Base-by-base conservation (phyloP, 139 green algal genomes). In the Volvox reticuliferus region DNA sequence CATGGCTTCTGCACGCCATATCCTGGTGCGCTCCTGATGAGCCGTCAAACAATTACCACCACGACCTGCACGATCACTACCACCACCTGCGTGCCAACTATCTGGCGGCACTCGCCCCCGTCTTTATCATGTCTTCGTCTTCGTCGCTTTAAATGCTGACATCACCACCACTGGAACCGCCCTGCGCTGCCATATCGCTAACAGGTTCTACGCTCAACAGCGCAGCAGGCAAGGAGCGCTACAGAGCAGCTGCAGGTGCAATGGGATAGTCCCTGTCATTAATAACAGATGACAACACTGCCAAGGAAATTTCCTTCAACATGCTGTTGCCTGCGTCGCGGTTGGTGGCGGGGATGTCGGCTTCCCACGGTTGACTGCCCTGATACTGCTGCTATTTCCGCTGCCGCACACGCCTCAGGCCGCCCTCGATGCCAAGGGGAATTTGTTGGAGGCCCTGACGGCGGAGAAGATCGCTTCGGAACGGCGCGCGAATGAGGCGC, bases 231-330 rank as follows among this genome's bases (percentile, higher is more conserved):
- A 24, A 1, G 12, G 36, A 67, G 6, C 50, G 28, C 35, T 20
- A 50, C 73, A 16, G 86, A 90, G 50, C 86, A 90, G 44, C 19
- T 90, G 50, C 71, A 90, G 86, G 86, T 90, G 75, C 32, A n/a
- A 14, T 75, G 67, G 44, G 44, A 9, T 9, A 9, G 5, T 55
- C 44, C 44, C 9, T 55, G 44, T 55, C 44, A 5, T 9, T 14
- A 55, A 55, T 5, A 55, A 9, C 44, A 55, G 44, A 55, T 55
- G 44, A 5, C 44, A 55, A 55, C 5, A 55, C 9, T 14, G 44
- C 44, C 44, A 55, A 55, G 44, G 44, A 55, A 55, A 5, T 14
- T 14, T 55, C 44, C 9, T 55, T 5, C 65, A 9, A 5, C 65
- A 9, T 73, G 65, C 12, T 73, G 2, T 12, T 73, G 65, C 65